Conservation (phyloP, 345 rosid genomes). For the Draba incana region DNA sequence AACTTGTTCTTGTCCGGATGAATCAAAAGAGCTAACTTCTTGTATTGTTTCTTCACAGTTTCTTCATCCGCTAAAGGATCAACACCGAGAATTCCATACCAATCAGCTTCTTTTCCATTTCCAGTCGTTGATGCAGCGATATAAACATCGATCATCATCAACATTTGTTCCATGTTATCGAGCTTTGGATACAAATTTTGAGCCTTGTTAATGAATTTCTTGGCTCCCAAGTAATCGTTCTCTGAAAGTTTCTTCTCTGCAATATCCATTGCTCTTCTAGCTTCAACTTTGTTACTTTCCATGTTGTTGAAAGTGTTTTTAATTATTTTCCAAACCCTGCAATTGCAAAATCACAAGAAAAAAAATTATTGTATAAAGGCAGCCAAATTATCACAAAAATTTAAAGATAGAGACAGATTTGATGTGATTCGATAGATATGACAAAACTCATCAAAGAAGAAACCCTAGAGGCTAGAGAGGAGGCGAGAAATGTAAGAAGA, state of each 20-base stretch:
- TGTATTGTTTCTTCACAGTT: conserved; percentile 57
- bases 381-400: no score
- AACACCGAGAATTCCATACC: conserved; percentile 70
- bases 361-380: no score
- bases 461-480: no score
- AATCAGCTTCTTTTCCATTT: conserved; percentile 59
- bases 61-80: conserved; percentile 66
- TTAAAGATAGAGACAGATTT: no score
- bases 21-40: conserved; percentile 65
- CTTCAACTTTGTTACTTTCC: conserved; percentile 41
- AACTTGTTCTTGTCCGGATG: no score
- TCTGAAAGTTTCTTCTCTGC: conserved; percentile 14
- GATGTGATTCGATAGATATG: no score
- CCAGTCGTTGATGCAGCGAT: conserved; percentile 5
- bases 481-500: no score
- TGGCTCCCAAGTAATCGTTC: conserved; percentile 5
- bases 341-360: no score
- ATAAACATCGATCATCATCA: conserved; percentile 16
- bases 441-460: no score
- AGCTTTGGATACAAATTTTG: conserved; percentile 35
- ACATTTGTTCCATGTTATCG: conserved; percentile 14
- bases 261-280: conserved; percentile 16
- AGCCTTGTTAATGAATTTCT: conserved; percentile 1
- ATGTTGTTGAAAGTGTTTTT: conserved; percentile 34
- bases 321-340: no score